phyloP scores from a whole-genome alignment of 2,329 filamentous ascomycete genomes.

The Sporothrix pallida region DNA sequence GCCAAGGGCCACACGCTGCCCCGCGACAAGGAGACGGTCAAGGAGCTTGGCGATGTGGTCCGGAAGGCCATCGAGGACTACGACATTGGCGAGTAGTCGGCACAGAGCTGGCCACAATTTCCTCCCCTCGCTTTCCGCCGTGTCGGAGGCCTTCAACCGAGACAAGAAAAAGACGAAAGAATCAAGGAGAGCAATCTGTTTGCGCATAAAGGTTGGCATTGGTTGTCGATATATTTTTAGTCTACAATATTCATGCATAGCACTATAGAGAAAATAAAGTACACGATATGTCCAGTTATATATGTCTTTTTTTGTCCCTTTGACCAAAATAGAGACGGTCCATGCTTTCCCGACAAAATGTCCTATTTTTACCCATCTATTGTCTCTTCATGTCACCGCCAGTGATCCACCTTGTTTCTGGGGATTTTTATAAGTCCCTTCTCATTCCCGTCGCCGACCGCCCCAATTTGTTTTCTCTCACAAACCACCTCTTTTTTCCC shows the following conservation, averaged over 20 bases:
- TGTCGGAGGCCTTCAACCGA: slow-evolving; percentile 7
- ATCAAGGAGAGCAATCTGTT: neutral
- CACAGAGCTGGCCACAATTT: neutral
- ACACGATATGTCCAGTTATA: neutral
- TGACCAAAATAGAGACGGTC: neutral
- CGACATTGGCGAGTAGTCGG: slow-evolving; percentile 33
- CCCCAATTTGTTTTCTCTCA: slow-evolving; percentile 11
- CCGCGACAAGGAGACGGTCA: slow-evolving; percentile 55
- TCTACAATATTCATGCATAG: slow-evolving; percentile 18
- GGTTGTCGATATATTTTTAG: neutral
- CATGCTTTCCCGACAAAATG: neutral
- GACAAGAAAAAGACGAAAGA: neutral
- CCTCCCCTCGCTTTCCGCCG: neutral
- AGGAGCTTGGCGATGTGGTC: slow-evolving; percentile 54
- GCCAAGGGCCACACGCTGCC: slow-evolving; percentile 69
- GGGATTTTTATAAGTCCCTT: neutral
- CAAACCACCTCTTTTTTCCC: neutral
- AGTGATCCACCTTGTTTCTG: neutral
- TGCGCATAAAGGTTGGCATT: slow-evolving; percentile 12
- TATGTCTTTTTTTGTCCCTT: neutral
- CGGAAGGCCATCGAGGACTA: slow-evolving; percentile 43
- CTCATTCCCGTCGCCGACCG: slow-evolving; percentile 18
- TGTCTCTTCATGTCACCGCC: neutral
- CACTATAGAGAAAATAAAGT: slow-evolving; percentile 30
- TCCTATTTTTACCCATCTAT: slow-evolving; percentile 20